These are phyloP conservation scores for Colletotrichum horii DNA, from an alignment of 2,329 filamentous ascomycete genomes.

Conservation along the genomic window DNA sequence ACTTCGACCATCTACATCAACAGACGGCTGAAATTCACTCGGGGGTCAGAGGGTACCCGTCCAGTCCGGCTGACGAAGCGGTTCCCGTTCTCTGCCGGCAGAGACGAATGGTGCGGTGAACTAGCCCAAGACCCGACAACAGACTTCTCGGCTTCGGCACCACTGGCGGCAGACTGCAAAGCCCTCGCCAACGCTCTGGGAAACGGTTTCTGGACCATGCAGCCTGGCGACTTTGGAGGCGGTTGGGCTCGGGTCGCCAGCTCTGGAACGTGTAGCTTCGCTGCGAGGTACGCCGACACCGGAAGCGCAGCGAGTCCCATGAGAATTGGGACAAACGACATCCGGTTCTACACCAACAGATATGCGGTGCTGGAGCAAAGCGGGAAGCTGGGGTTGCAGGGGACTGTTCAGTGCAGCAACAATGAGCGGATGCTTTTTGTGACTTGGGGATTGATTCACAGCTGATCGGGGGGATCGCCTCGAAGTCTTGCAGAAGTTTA, in stretches of 20 bases:
- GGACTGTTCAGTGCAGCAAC: constrained; percentile 15
- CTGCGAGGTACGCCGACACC: not conserved
- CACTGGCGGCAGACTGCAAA: constrained; percentile 13
- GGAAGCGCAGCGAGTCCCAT: not conserved
- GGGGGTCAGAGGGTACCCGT: not conserved
- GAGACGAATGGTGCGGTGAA: constrained; percentile 22
- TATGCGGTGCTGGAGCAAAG: not conserved
- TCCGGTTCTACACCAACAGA: constrained; percentile 16
- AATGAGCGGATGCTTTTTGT: constrained; percentile 1
- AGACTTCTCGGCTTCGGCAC: constrained; percentile 9
- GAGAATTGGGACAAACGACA: constrained; percentile 20
- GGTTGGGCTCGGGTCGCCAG: constrained; percentile 16
- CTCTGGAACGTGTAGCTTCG: constrained; percentile 19
- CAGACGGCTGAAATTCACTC: not conserved
- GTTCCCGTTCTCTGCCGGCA: constrained; percentile 10
- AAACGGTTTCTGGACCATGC: constrained; percentile 16
- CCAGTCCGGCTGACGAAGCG: constrained; percentile 1
- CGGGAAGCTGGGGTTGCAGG: constrained; percentile 12
- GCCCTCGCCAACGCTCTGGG: not conserved
- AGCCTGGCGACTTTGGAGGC: not conserved
- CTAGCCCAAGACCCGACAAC: not conserved
- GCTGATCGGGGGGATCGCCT: not conserved
- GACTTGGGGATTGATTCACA: constrained; percentile 14
- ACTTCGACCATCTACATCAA: not conserved
- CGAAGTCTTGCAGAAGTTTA: not conserved